These are phyloP conservation scores for Phytophthora pluvialis DNA, from an alignment of 352 stramenopile species.

Conservation along the genomic window DNA sequence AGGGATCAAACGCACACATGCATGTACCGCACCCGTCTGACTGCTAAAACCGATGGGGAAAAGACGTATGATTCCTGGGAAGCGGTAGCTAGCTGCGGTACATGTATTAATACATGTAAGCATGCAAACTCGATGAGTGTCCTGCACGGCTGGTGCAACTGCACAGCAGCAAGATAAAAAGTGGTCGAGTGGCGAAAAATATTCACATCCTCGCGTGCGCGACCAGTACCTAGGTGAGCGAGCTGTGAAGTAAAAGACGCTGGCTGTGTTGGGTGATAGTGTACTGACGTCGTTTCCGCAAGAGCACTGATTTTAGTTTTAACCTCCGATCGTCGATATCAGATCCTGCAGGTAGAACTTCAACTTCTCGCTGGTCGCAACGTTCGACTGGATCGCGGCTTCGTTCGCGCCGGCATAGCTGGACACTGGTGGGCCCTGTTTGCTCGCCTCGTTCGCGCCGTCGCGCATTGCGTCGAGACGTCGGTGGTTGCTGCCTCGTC, in stretches of 20 bases:
- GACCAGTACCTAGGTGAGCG: neutral
- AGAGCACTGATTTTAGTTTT: neutral
- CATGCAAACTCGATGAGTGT: neutral
- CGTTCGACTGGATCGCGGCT: neutral
- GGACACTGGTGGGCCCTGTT: constrained; percentile 16
- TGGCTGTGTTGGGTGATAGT: neutral
- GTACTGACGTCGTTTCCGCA: neutral
- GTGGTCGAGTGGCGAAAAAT: constrained; percentile 7
- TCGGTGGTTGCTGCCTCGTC: constrained; percentile 20
- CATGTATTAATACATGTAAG: too few relatives aligned
- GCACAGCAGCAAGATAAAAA: constrained; percentile 33
- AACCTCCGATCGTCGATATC: constrained; percentile 9
- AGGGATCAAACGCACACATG: neutral
- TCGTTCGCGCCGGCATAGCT: constrained; percentile 18
- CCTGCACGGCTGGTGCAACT: constrained; percentile 11
- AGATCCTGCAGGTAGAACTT: constrained; percentile 20
- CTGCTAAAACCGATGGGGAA: constrained; percentile 3
- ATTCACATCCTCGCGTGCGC: constrained; percentile 27
- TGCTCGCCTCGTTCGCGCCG: constrained; percentile 19
- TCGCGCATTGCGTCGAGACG: constrained; percentile 9
- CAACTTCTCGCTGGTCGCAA: constrained; percentile 37
- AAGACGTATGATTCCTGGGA: constrained; percentile 17
- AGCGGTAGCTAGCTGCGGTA: neutral
- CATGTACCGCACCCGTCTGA: neutral
- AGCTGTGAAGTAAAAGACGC: neutral